These are phyloP conservation scores for Mrakia frigida DNA, from an alignment of 768 basidiomycete genomes.

Conservation along the genomic window DNA sequence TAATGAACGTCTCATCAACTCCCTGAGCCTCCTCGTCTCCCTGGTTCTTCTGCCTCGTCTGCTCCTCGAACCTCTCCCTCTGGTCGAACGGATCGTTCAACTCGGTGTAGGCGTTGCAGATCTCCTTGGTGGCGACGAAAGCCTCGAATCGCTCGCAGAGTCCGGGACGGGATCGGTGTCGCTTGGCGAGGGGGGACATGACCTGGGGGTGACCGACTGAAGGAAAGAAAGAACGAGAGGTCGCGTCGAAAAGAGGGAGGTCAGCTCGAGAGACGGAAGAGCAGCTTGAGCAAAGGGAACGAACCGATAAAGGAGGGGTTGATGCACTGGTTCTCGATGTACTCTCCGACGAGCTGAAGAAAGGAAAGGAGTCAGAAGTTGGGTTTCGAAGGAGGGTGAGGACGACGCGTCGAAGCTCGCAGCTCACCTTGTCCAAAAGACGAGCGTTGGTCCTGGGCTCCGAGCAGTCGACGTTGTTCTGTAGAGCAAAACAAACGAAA, in stretches of 20 bases:
- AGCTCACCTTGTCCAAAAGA: slow-evolving; percentile 68
- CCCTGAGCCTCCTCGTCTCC: slow-evolving; percentile 99
- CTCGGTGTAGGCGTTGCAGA: slow-evolving; percentile 99
- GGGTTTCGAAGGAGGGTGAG: neutral
- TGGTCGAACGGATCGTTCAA: slow-evolving; percentile 95
- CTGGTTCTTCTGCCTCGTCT: slow-evolving; percentile 85
- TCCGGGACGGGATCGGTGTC: slow-evolving; percentile 93
- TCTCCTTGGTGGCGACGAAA: slow-evolving; percentile 96
- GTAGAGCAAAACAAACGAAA: neutral
- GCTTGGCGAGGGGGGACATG: slow-evolving; percentile 99
- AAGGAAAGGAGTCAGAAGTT: neutral
- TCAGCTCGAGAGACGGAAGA: slow-evolving; percentile 1
- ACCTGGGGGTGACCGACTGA: slow-evolving; percentile 95
- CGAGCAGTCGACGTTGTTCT: slow-evolving; percentile 95
- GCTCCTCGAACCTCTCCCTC: slow-evolving; percentile 86
- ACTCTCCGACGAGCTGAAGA: slow-evolving; percentile 85
- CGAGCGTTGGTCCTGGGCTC: slow-evolving; percentile 94
- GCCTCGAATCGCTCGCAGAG: slow-evolving; percentile 98
- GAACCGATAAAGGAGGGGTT: slow-evolving; percentile 90
- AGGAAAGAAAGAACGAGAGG: neutral
- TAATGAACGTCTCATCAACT: slow-evolving; percentile 89
- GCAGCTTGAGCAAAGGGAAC: slow-evolving; percentile 33
- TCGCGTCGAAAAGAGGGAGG: slow-evolving; percentile 11
- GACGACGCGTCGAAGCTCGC: neutral
- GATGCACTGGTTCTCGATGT: slow-evolving; percentile 92